Percentiles rank a stretch among this genome's conserved stretches.
phyloP scores from a whole-genome alignment of 805 yeast species.

The Saccharomycopsis synnaedendra region DNA sequence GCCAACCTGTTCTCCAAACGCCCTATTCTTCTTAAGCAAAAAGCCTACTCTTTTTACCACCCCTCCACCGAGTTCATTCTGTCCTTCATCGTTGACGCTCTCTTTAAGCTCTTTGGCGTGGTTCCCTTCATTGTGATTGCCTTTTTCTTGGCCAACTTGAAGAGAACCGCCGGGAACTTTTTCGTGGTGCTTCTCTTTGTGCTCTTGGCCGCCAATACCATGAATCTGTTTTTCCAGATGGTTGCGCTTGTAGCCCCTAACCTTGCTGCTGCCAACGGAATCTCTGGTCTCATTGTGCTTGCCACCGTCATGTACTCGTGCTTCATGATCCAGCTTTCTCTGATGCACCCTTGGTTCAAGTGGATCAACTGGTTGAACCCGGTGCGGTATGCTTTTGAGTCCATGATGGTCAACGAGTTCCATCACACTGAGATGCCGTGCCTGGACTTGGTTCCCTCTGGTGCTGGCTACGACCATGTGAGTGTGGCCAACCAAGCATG shows the following conservation, averaged over 20 bases:
- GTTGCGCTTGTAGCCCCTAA: conserved; percentile 40
- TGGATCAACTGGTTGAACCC: conserved; percentile 56
- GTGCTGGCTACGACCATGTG: conserved; percentile 36
- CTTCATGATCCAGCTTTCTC: conserved; percentile 45
- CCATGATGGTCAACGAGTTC: conserved; percentile 56
- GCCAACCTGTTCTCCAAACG: conserved; percentile 36
- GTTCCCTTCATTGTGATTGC: conserved; percentile 35
- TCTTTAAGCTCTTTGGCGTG: conserved; percentile 40
- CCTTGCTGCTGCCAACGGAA: conserved; percentile 45
- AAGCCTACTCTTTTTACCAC: conserved; percentile 57
- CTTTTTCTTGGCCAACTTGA: conserved; percentile 47
- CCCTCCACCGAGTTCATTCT: conserved; percentile 69
- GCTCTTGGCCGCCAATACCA: conserved; percentile 31
- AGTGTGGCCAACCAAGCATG: conserved; percentile 36
- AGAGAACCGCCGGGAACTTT: conserved; percentile 39
- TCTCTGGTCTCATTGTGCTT: conserved; percentile 45
- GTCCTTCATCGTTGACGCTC: conserved; percentile 47
- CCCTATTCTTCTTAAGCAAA: conserved; percentile 59
- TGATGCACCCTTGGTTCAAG: conserved; percentile 62
- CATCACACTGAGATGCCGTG: conserved; percentile 46
- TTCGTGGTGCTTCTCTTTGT: conserved; percentile 39
- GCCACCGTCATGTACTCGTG: conserved; percentile 51
- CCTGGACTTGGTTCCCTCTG: conserved; percentile 47
- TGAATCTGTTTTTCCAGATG: conserved; percentile 42
- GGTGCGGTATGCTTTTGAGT: conserved; percentile 46